Evolutionary conservation across 2,329 filamentous ascomycete genomes (phyloP).

Genomic region (Verticillium isaacii): DNA sequence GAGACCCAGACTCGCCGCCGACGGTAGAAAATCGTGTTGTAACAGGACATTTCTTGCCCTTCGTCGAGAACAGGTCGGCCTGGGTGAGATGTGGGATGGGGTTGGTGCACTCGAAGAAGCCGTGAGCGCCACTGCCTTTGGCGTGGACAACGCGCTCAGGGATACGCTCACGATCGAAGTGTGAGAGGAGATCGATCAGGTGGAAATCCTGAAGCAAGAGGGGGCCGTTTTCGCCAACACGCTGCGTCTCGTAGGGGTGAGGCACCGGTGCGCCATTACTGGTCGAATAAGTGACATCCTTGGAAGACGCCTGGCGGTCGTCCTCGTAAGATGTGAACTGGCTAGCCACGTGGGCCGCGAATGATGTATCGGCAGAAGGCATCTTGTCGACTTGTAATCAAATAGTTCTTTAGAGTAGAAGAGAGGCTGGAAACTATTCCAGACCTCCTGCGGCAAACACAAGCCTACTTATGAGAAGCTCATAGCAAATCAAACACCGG

Average conservation of each 20-base stretch:
- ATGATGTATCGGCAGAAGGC: slow-evolving; percentile 26
- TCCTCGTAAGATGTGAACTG: slow-evolving; percentile 33
- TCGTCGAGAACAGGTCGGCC: slow-evolving; percentile 47
- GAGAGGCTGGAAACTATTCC: too few relatives aligned
- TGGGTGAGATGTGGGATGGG: slow-evolving; percentile 47
- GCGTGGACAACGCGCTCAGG: slow-evolving; percentile 57
- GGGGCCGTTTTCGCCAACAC: slow-evolving; percentile 52
- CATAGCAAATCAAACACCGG: background rate
- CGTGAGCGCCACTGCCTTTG: slow-evolving; percentile 51
- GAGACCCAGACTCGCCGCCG: slow-evolving; percentile 65
- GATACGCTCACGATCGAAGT: slow-evolving; percentile 58
- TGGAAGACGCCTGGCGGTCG: slow-evolving; percentile 32
- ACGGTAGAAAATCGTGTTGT: slow-evolving; percentile 70
- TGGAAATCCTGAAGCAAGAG: slow-evolving; percentile 56
- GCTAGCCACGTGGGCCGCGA: slow-evolving; percentile 27
- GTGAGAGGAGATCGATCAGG: slow-evolving; percentile 55
- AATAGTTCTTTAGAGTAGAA: background rate
- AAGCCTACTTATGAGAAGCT: background rate
- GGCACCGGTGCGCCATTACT: slow-evolving; percentile 52
- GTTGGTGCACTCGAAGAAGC: slow-evolving; percentile 41
- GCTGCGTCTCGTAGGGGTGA: slow-evolving; percentile 53
- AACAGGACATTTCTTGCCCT: slow-evolving; percentile 64
- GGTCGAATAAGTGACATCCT: slow-evolving; percentile 45
- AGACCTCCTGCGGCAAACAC: background rate
- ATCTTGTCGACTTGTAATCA: background rate